Evolutionary conservation across 1,139 yeast species (phyloP), one percentile per base, ranked within the genome.

Genomic region (Yamadazyma atlantica): DNA sequence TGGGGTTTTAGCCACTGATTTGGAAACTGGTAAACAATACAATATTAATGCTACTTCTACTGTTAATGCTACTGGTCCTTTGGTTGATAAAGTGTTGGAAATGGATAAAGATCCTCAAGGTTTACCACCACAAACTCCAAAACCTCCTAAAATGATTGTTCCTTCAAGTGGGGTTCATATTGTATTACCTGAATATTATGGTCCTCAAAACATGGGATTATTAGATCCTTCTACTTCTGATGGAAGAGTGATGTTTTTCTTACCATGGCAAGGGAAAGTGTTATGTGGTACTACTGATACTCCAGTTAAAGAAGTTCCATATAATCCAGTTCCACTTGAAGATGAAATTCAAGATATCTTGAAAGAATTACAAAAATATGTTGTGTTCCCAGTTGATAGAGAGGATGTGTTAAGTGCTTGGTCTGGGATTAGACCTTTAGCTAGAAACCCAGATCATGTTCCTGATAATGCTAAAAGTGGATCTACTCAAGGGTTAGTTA

Each of bases 221-320:
- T 74, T 90, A 45, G 97, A 90, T 62, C 96, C 97, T 34, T 77
- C 87, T 35, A 90, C 97, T 38, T 73, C 94, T 30, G 97, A 90
- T 60, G 97, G 97, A 42, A 82, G 97, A 66, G 97, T 90, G 43
- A 86, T 90, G 85, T 90, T 90, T 70, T 90, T 90, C 69, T 73
- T 90, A 62, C 97, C 97, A 53, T 90, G 97, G 97, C 97, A 89
- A 70, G 96, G 96, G 12, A 87, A 89, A 62, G 95, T 90, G 34
- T 75, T 90, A 54, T 96, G 96, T 44, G 97, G 97, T 61, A 90
- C 97, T 43, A 90, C 97, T 42, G 97, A 90, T 68, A 82, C 83
- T 45, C 87, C 89, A 35, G 66, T 83, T 63, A 78, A 77, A 50
- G 72, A 75, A 43, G 88, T 92, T 40, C 89, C 95, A 41, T 82